Conservation (phyloP, 2,329 filamentous ascomycete species). For the Trichothecium sympodiale region DNA sequence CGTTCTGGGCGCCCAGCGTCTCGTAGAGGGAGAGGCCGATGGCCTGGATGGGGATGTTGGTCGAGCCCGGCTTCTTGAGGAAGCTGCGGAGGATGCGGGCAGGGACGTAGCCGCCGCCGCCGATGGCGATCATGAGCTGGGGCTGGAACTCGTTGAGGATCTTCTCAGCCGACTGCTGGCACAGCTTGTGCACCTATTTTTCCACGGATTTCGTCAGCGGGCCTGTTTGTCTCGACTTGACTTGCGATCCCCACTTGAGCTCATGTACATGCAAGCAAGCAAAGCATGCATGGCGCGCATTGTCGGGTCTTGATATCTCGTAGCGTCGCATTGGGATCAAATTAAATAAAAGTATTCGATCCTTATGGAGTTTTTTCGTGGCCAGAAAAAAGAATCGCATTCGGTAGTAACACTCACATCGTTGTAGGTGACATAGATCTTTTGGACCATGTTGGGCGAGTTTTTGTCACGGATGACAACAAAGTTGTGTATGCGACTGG, state of each 20-base stretch:
- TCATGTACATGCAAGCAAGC: too few relatives aligned
- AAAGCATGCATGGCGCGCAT: too few relatives aligned
- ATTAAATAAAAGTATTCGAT: too few relatives aligned
- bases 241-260: too few relatives aligned
- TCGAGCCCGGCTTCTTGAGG: constrained; percentile 73
- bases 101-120: constrained; percentile 92
- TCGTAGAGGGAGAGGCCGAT: constrained; percentile 98
- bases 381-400: too few relatives aligned
- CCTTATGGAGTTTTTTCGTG: too few relatives aligned
- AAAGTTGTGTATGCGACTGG: constrained; percentile 2
- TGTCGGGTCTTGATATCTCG: too few relatives aligned
- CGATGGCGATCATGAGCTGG: constrained; percentile 96
- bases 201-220: background rate
- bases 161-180: constrained; percentile 69
- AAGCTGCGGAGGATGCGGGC: constrained; percentile 96
- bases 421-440: constrained; percentile 86
- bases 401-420: constrained; percentile 47
- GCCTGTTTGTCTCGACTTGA: too few relatives aligned
- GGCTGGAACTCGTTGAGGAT: constrained; percentile 83
- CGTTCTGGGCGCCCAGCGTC: constrained; percentile 45
- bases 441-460: constrained; percentile 61
- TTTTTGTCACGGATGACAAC: constrained; percentile 3
- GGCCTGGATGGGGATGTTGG: constrained; percentile 98
- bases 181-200: constrained; percentile 86
- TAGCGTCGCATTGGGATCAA: too few relatives aligned